Base-by-base conservation (phyloP, 2,329 filamentous ascomycete species). In the Aureobasidium namibiae region DNA sequence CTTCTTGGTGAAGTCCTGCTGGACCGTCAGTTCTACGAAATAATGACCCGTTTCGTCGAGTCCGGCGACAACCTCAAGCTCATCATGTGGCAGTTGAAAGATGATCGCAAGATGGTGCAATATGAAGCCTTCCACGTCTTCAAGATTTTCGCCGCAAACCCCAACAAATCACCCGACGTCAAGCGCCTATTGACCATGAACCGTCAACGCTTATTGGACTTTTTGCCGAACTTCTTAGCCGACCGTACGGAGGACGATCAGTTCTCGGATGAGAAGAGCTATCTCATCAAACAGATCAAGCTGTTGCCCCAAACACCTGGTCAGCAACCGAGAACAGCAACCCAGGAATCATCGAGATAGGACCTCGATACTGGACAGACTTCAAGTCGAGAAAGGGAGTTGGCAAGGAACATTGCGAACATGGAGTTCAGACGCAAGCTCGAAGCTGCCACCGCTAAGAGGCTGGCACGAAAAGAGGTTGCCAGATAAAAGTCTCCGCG, bases 61-160 rank as follows among this genome's bases (percentile, higher is more conserved):
- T 87, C 88, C 50, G 92, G 92, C 61, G 92, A 97, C 71, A 92
- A 99, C 70, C 82, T 99, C 66, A 99, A 99, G 77, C 88, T 97
- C 64, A 94, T 92, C 77, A 99, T 99, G 94, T 97, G 95, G 73
- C 80, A 99, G 61, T 78, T 99, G 62, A 87, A 91, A 65, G 94
- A 97, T 72, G 92, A 97, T 73, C 85, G 92, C 66, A 94, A 95
- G 74, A 99, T 99, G 92, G 94, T 99, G 63, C 94, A 97, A 74
- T 99, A 99, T 72, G 94, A 99, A 73, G 94, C 92, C 8, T 99
- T 99, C 73, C 94, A 99, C 72, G 92, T 99, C 42, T 99, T 99
- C 82, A 99, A 99, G 79, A 92, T 99, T 63, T 99, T 99, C 74
- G 94, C 97, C 57, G 94, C 94, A 61, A 99, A 99, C 72, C 94